Base-by-base conservation (phyloP, 257 asterid species). In the Solanum etuberosum region DNA sequence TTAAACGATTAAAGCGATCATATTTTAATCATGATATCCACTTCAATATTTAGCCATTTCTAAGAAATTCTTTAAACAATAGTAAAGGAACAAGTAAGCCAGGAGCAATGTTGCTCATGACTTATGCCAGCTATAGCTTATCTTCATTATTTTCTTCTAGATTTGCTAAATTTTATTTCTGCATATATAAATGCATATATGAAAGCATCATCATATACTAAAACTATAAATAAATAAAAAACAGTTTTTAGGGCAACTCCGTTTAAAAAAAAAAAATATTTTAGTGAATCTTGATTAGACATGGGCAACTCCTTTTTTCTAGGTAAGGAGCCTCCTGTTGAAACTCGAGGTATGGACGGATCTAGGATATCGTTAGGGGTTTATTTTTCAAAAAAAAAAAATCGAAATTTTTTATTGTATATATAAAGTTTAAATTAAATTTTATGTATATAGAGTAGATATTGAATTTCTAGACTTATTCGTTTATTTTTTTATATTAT, bases 161-260 rank as follows among this genome's bases (percentile, higher is more conserved):
- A 89, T 89, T 86, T 31, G 63, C 77, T 18, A 86, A 87, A 70
- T 89, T 72, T 38, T 74, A 38, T 38, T 18, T n/a, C 18, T 21
- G 27, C 25, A 23, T 59, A 7, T 15, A 42, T 42, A 42, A 42
- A 42, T 7, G 9, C 25, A 23, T 35, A 72, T 5, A 72, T 72
- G 46, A 20, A 20, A 34, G 5, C 5, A 72, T 35, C 5, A 72
- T 35, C 46, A 72, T 31, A 29, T 18, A 51, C n/a, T 37, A 38
- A 74, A 74, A 37, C 68, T 20, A 76, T 1, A 40, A 40, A n/a
- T n/a, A n/a, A 31, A 76, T 9, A 20, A 43, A 68, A n/a, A 13
- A 5, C 4, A 7, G 3, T n/a, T 40, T 32, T 4, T n/a, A 40
- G 20, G 54, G 57, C 21, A 40, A 13, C 34, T 76, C 59, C 14